Conservation (phyloP, 805 yeast genomes). For the Wickerhamomyces bovis region DNA sequence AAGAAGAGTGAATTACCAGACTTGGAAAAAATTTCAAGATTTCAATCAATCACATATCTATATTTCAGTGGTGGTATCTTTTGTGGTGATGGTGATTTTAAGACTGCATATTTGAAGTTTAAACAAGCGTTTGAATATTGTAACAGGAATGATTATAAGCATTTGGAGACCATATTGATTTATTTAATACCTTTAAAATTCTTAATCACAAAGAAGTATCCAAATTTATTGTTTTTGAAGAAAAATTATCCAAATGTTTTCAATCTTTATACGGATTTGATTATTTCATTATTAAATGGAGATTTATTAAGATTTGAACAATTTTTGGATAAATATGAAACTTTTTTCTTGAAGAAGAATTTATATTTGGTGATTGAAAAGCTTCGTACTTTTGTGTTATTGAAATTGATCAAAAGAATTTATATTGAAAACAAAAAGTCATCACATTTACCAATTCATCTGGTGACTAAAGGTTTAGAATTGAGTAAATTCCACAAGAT, state of each 20-base stretch:
- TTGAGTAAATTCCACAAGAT: constrained; percentile 20
- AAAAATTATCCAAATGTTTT: constrained; percentile 35
- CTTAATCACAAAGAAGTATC: constrained; percentile 41
- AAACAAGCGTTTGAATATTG: constrained; percentile 35
- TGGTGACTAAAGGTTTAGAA: constrained; percentile 39
- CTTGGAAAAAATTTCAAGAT: constrained; percentile 35
- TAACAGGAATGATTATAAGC: constrained; percentile 12
- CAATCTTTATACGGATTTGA: constrained; percentile 32
- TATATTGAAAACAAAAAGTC: constrained; percentile 22
- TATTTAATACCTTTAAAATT: constrained; percentile 61
- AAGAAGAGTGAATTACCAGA: constrained; percentile 49
- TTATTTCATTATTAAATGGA: constrained; percentile 38
- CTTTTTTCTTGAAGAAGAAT: constrained; percentile 47
- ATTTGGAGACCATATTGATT: constrained; percentile 38
- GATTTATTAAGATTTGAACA: constrained; percentile 47
- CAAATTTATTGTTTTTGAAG: constrained; percentile 35
- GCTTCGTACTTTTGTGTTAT: constrained; percentile 43
- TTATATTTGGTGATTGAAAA: constrained; percentile 55
- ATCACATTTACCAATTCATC: constrained; percentile 31
- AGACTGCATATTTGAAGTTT: constrained; percentile 44
- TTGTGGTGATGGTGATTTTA: constrained; percentile 58
- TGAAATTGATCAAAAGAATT: constrained; percentile 41
- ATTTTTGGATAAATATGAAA: constrained; percentile 39
- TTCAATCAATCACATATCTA: constrained; percentile 54
- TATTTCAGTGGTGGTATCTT: constrained; percentile 66